Evolutionary conservation across 768 basidiomycete species (phyloP).

Genomic region (Mycena crocata): DNA sequence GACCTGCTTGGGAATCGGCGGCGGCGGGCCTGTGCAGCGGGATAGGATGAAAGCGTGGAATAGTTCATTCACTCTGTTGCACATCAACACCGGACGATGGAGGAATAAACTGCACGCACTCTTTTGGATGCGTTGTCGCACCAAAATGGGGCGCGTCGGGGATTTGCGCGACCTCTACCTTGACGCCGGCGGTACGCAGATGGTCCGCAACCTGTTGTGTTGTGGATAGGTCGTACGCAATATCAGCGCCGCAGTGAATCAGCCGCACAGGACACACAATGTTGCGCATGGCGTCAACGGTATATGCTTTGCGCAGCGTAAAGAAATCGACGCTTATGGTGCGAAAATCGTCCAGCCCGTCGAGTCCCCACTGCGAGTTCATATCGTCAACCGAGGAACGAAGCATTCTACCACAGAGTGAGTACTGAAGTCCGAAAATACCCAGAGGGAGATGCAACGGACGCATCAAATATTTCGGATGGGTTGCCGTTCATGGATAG

Average conservation of each 20-base stretch:
- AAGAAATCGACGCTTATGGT: conserved; percentile 32
- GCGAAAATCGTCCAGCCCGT: conserved; percentile 24
- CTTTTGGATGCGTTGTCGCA: conserved; percentile 14
- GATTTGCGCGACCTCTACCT: conserved; percentile 20
- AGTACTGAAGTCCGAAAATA: not conserved
- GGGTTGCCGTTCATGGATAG: conserved; percentile 21
- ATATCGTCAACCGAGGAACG: not conserved
- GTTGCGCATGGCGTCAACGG: conserved; percentile 10
- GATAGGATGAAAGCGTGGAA: not conserved
- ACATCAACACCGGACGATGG: not conserved
- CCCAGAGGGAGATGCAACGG: not conserved
- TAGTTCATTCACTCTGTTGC: not conserved
- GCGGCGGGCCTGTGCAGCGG: not conserved
- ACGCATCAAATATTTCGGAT: conserved; percentile 19
- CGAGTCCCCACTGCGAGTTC: conserved; percentile 11
- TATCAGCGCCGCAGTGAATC: conserved; percentile 36
- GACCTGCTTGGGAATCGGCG: conserved; percentile 8
- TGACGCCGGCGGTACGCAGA: conserved; percentile 22
- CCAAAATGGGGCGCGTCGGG: conserved; percentile 32
- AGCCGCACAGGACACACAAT: conserved; percentile 27
- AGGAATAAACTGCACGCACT: conserved; percentile 4
- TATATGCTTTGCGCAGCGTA: conserved; percentile 25
- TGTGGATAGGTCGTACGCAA: conserved; percentile 28
- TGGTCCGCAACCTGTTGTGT: conserved; percentile 18
- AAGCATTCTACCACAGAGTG: conserved; percentile 8